Percentiles rank a stretch among this genome's conserved stretches.
Conservation (phyloP, 805 yeast species). For the Starmera pachycereana region DNA sequence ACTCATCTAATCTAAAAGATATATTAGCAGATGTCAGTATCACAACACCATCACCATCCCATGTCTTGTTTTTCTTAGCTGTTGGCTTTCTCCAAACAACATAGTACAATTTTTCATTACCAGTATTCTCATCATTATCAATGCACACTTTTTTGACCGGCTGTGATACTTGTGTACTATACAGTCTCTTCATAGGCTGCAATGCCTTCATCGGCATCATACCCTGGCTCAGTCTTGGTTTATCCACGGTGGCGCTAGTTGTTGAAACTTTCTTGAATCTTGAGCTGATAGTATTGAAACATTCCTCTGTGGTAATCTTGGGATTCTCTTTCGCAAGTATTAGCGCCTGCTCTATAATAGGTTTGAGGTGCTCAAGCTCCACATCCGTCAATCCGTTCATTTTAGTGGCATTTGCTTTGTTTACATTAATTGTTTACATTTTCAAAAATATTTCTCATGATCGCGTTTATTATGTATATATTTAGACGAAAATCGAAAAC, state of each 20-base stretch:
- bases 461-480: too few species aligned
- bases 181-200: background rate
- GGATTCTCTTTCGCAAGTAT: too few species aligned
- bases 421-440: too few species aligned
- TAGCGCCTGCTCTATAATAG: too few species aligned
- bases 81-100: slow-evolving; percentile 47
- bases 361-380: too few species aligned
- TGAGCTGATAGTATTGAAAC: background rate
- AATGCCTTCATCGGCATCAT: too few species aligned
- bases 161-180: slow-evolving; percentile 3
- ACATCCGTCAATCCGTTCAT: too few species aligned
- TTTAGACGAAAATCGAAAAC: too few species aligned
- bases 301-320: background rate
- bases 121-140: background rate
- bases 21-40: slow-evolving; percentile 18
- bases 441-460: too few species aligned
- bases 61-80: slow-evolving; percentile 73
- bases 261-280: background rate
- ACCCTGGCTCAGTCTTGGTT: background rate
- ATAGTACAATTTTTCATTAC: slow-evolving; percentile 6
- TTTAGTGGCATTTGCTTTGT: too few species aligned
- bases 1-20: slow-evolving; percentile 23
- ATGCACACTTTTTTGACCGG: background rate
- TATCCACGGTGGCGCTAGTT: background rate
- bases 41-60: slow-evolving; percentile 88